A percentile compares a stretch with the other conserved stretches of the same genome.
phyloP scores from a whole-genome alignment of 805 yeast species.

The Cyberlindnera lachancei region DNA sequence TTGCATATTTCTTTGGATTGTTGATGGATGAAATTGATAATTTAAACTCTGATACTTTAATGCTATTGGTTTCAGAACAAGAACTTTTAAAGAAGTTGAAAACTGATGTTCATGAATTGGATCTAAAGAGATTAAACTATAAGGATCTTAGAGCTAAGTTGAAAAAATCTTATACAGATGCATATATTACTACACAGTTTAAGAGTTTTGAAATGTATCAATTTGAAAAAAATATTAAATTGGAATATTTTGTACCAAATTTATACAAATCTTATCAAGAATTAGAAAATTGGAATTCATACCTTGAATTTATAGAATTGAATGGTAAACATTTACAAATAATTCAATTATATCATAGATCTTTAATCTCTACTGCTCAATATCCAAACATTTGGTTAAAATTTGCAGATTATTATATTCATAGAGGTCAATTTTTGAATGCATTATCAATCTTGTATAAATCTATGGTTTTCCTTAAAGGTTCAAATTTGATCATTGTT shows the following conservation, averaged over 20 bases:
- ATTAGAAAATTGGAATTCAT: slow-evolving; percentile 50
- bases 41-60: slow-evolving; percentile 6
- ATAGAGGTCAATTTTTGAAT: slow-evolving; percentile 19
- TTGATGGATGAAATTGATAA: slow-evolving; percentile 27
- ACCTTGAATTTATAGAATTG: slow-evolving; percentile 45
- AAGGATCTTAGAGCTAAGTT: slow-evolving; percentile 30
- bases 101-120: slow-evolving; percentile 2
- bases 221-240: slow-evolving; percentile 37
- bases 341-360: slow-evolving; percentile 37
- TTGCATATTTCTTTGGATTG: slow-evolving; percentile 36
- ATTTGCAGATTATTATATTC: slow-evolving; percentile 36
- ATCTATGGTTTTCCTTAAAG: slow-evolving; percentile 24
- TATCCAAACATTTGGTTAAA: slow-evolving; percentile 44
- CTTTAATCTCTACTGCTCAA: slow-evolving; percentile 37
- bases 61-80: slow-evolving; percentile 7
- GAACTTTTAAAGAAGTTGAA: slow-evolving; percentile 20
- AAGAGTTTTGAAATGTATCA: slow-evolving; percentile 40
- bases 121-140: slow-evolving; percentile 8
- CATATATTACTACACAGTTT: slow-evolving; percentile 48
- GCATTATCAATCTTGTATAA: slow-evolving; percentile 34
- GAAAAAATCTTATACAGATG: slow-evolving; percentile 42
- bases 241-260: slow-evolving; percentile 32
- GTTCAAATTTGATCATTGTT: slow-evolving; percentile 22
- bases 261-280: slow-evolving; percentile 34
- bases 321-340: slow-evolving; percentile 12